Evolutionary conservation across 148 eudicot genomes (phyloP).

Genomic region (Rhododendron mucronatum): DNA sequence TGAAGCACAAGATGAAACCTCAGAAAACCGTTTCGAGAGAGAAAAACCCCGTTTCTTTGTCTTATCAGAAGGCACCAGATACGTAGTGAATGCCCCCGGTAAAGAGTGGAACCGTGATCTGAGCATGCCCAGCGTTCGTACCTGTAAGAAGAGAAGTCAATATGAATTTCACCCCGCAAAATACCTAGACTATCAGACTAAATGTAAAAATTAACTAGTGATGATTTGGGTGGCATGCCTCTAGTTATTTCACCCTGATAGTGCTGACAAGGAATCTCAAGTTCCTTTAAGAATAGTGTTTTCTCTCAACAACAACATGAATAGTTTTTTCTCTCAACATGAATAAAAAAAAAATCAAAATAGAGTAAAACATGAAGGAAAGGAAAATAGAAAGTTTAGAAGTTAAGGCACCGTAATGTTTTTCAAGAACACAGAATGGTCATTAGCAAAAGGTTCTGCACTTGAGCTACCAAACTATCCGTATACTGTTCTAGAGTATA

Average conservation of each 20-base stretch:
- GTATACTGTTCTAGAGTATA: background rate
- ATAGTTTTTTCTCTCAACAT: background rate
- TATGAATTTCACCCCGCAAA: slow-evolving; percentile 11
- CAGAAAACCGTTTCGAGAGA: slow-evolving; percentile 57
- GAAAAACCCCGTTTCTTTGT: slow-evolving; percentile 45
- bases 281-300: background rate
- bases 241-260: background rate
- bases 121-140: slow-evolving; percentile 50
- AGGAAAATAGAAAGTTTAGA: background rate
- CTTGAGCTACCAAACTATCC: background rate
- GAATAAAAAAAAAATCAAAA: background rate
- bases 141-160: slow-evolving; percentile 31
- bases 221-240: background rate
- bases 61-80: slow-evolving; percentile 48
- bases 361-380: background rate
- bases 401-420: background rate
- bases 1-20: slow-evolving; percentile 37
- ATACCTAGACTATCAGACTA: background rate
- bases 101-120: slow-evolving; percentile 55
- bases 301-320: background rate
- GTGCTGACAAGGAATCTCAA: background rate
- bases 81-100: slow-evolving; percentile 50
- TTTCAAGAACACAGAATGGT: background rate
- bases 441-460: background rate
- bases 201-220: background rate